Percentiles rank a stretch among this genome's conserved stretches.
phyloP scores from a whole-genome alignment of 2,329 filamentous ascomycete species.

The Monosporascus sp. region DNA sequence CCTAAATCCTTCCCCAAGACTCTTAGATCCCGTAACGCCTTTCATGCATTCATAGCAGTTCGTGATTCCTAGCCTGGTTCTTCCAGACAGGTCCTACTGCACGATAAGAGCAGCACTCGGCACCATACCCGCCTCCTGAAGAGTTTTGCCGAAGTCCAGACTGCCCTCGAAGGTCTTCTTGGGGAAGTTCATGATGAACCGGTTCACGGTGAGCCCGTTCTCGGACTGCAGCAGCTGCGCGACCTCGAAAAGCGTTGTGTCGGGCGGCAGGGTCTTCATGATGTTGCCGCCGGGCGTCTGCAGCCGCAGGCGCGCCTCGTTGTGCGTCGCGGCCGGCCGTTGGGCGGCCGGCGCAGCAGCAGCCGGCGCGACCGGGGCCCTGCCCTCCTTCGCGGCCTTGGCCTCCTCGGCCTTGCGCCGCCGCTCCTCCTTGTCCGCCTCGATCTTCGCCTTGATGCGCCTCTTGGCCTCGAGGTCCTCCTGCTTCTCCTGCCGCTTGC shows the following conservation, averaged over 20 bases:
- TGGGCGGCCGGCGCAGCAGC: constrained; percentile 40
- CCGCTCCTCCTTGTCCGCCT: constrained; percentile 87
- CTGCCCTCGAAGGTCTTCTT: constrained; percentile 68
- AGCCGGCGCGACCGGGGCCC: constrained; percentile 39
- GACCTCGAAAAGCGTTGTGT: constrained; percentile 90
- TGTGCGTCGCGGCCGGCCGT: constrained; percentile 64
- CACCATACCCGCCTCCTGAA: constrained; percentile 86
- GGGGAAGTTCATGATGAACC: constrained; percentile 83
- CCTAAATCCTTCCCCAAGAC: neutral
- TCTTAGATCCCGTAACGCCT: constrained; percentile 11
- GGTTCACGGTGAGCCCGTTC: constrained; percentile 62
- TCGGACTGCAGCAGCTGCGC: constrained; percentile 70
- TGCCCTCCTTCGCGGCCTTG: constrained; percentile 82
- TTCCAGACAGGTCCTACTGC: constrained; percentile 34
- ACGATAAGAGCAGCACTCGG: constrained; percentile 88
- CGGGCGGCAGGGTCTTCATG: constrained; percentile 81
- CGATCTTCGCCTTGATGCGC: constrained; percentile 87
- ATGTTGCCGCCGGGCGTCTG: constrained; percentile 73
- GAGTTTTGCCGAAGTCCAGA: constrained; percentile 77
- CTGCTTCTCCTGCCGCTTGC: constrained; percentile 81
- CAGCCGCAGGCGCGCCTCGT: constrained; percentile 74
- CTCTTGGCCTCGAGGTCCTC: constrained; percentile 83
- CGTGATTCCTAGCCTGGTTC: neutral
- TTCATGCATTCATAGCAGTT: constrained; percentile 13
- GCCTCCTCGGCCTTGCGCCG: constrained; percentile 78